These are phyloP conservation scores for Trichoderma semiorbis DNA, from an alignment of 2,329 filamentous ascomycete species.

Conservation along the genomic window DNA sequence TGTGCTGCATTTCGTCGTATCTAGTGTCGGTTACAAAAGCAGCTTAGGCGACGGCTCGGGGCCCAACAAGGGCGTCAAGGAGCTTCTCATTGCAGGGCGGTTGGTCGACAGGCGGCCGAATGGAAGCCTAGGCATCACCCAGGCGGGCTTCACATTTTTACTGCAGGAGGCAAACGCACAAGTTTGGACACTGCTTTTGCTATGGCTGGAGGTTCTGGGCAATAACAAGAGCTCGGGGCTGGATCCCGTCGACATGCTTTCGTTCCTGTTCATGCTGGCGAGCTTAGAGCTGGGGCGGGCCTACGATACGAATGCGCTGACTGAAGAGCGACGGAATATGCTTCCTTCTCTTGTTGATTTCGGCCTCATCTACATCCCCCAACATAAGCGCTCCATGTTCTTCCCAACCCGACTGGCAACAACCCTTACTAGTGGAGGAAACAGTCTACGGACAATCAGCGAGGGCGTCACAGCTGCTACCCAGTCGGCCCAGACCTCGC, in stretches of 20 bases:
- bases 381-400: conserved; percentile 57
- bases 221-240: conserved; percentile 56
- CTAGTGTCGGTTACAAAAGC: conserved; percentile 58
- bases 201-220: conserved; percentile 85
- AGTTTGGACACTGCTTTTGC: conserved; percentile 90
- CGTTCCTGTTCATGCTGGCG: conserved; percentile 93
- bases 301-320: conserved; percentile 83
- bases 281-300: conserved; percentile 87
- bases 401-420: conserved; percentile 94
- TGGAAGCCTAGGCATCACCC: conserved; percentile 75
- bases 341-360: conserved; percentile 89
- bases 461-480: conserved; percentile 67
- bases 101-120: conserved; percentile 67
- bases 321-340: conserved; percentile 79
- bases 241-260: conserved; percentile 89
- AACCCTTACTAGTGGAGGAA: conserved; percentile 81
- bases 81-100: conserved; percentile 74
- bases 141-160: conserved; percentile 90
- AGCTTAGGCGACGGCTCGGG: conserved; percentile 45
- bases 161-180: conserved; percentile 94
- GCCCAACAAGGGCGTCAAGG: conserved; percentile 76
- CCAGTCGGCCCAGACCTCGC: conserved; percentile 37
- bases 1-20: conserved; percentile 93
- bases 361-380: conserved; percentile 77
- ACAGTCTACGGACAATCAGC: conserved; percentile 66